Evolutionary conservation across 2,329 filamentous ascomycete species (phyloP).

Genomic region (Sarocladium strictum): DNA sequence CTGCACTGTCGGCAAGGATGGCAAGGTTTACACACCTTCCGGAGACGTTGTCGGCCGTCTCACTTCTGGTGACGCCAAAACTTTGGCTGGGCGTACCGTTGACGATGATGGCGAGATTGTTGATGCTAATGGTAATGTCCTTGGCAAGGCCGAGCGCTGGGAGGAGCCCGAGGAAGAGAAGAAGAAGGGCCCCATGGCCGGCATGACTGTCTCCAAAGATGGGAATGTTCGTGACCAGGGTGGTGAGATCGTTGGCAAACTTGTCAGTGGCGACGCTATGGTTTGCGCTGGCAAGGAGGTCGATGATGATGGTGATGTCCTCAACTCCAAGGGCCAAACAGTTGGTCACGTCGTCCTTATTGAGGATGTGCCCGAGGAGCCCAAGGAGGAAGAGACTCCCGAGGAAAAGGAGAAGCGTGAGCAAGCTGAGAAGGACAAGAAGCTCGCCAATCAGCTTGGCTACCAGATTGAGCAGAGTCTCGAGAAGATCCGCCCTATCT

Average conservation of each 20-base stretch:
- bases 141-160: constrained; percentile 56
- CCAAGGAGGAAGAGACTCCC: constrained; percentile 38
- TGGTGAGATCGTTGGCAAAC: constrained; percentile 57
- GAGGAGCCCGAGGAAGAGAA: constrained; percentile 43
- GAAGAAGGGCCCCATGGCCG: constrained; percentile 45
- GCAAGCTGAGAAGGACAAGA: constrained; percentile 59
- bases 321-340: constrained; percentile 61
- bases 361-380: constrained; percentile 45
- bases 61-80: constrained; percentile 64
- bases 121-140: constrained; percentile 63
- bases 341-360: constrained; percentile 64
- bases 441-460: constrained; percentile 73
- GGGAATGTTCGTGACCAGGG: constrained; percentile 54
- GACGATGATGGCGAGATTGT: constrained; percentile 79
- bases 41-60: constrained; percentile 70
- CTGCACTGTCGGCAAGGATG: constrained; percentile 62
- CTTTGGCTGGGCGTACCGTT: constrained; percentile 65
- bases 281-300: constrained; percentile 63
- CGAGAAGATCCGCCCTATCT: constrained; percentile 77
- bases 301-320: constrained; percentile 64
- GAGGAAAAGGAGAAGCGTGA: constrained; percentile 52
- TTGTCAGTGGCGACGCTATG: constrained; percentile 61
- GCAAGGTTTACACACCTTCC: constrained; percentile 58
- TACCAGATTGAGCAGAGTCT: constrained; percentile 70
- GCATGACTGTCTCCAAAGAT: constrained; percentile 51